Conservation (phyloP, 1,284 basidiomycete genomes). For the Puccinia brachypodii region DNA sequence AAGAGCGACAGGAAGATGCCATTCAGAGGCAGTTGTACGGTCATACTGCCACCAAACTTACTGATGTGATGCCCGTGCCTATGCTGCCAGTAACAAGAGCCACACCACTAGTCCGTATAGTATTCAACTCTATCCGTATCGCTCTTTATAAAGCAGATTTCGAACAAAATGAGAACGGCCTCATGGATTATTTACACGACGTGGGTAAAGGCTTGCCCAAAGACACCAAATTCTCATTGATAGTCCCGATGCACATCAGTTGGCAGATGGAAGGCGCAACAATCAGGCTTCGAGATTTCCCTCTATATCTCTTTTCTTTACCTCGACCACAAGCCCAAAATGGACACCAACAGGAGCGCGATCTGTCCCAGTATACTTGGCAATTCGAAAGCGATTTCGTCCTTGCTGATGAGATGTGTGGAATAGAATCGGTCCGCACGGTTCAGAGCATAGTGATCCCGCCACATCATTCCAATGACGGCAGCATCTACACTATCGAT, state of each 20-base stretch:
- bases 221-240: conserved; percentile 73
- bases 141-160: conserved; percentile 68
- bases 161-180: conserved; percentile 58
- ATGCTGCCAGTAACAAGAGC: conserved; percentile 60
- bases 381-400: conserved; percentile 77
- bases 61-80: conserved; percentile 59
- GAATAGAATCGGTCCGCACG: conserved; percentile 67
- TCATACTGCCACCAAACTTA: conserved; percentile 46
- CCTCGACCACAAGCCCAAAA: conserved; percentile 52
- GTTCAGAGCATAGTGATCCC: conserved; percentile 68
- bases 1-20: conserved; percentile 60
- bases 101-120: conserved; percentile 74
- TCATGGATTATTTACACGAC: conserved; percentile 71
- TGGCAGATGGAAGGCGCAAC: conserved; percentile 69
- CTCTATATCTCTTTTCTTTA: conserved; percentile 61
- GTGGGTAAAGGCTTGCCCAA: conserved; percentile 71
- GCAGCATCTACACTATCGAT: conserved; percentile 63
- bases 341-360: conserved; percentile 31
- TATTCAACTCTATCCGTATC: conserved; percentile 66
- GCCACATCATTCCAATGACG: conserved; percentile 52
- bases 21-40: conserved; percentile 51
- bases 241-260: conserved; percentile 78
- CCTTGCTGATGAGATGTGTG: conserved; percentile 77
- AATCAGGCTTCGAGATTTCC: conserved; percentile 73
- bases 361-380: conserved; percentile 59